Evolutionary conservation across 441 rosid species (phyloP).

Genomic region (Jatropha podagrica): DNA sequence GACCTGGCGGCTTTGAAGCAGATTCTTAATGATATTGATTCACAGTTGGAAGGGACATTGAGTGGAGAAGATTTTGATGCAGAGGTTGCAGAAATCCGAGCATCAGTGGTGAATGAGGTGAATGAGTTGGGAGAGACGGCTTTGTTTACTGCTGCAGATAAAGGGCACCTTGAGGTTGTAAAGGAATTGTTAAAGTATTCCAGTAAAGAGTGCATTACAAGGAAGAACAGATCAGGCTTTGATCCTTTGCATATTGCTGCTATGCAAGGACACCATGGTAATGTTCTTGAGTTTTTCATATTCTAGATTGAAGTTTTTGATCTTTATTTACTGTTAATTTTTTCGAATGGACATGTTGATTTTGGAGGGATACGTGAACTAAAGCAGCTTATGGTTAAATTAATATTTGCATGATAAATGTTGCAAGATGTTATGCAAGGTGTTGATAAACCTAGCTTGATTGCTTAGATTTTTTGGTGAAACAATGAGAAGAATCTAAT

Average conservation of each 20-base stretch:
- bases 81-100: conserved; percentile 85
- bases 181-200: conserved; percentile 81
- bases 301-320: neutral
- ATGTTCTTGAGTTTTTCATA: conserved; percentile 16
- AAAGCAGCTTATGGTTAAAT: neutral
- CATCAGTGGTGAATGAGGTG: conserved; percentile 81
- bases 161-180: conserved; percentile 85
- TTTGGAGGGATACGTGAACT: neutral
- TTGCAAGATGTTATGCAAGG: neutral
- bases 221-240: conserved; percentile 71
- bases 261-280: conserved; percentile 85
- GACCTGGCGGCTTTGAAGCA: conserved; percentile 74
- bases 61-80: conserved; percentile 67
- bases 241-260: conserved; percentile 90
- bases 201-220: conserved; percentile 60
- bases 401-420: neutral
- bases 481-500: neutral
- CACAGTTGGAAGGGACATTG: conserved; percentile 69
- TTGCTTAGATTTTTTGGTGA: neutral
- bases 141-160: conserved; percentile 78
- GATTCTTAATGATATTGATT: conserved; percentile 70
- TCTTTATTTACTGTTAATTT: conserved; percentile 11
- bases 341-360: neutral
- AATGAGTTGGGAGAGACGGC: conserved; percentile 94
- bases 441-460: neutral